Conservation (phyloP, 2,329 filamentous ascomycete genomes). For the Diplodia intermedia region DNA sequence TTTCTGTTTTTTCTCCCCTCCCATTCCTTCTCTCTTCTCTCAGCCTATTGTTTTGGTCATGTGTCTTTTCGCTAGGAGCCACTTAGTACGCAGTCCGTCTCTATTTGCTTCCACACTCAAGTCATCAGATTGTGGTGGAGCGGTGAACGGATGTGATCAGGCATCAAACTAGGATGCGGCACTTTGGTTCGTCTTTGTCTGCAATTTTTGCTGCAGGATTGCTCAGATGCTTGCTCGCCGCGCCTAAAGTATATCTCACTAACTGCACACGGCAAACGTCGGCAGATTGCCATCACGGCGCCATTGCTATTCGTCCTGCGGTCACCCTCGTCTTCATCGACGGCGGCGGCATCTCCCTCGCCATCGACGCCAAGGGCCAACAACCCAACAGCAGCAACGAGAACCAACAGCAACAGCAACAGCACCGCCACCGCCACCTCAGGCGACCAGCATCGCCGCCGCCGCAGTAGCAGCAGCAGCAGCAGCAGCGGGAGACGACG, state of each 20-base stretch:
- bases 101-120: neutral
- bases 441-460: neutral
- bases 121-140: neutral
- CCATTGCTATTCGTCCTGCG: constrained; percentile 34
- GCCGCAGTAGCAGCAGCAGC: constrained; percentile 37
- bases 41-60: neutral
- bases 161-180: neutral
- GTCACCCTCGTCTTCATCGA: constrained; percentile 38
- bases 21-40: too few relatives aligned
- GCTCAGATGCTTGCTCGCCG: neutral
- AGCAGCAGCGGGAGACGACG: constrained; percentile 38
- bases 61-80: neutral
- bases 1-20: too few relatives aligned
- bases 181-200: neutral
- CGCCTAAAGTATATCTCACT: neutral
- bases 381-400: neutral
- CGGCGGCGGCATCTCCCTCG: neutral
- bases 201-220: neutral
- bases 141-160: neutral
- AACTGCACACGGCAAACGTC: neutral
- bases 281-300: constrained; percentile 9
- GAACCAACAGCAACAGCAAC: constrained; percentile 38
- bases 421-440: constrained; percentile 34
- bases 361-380: constrained; percentile 44
- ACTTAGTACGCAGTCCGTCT: neutral